Evolutionary conservation across 208 protist species (phyloP), one percentile per base, ranked within the genome.

Genomic region (Zelonia costaricensis): DNA sequence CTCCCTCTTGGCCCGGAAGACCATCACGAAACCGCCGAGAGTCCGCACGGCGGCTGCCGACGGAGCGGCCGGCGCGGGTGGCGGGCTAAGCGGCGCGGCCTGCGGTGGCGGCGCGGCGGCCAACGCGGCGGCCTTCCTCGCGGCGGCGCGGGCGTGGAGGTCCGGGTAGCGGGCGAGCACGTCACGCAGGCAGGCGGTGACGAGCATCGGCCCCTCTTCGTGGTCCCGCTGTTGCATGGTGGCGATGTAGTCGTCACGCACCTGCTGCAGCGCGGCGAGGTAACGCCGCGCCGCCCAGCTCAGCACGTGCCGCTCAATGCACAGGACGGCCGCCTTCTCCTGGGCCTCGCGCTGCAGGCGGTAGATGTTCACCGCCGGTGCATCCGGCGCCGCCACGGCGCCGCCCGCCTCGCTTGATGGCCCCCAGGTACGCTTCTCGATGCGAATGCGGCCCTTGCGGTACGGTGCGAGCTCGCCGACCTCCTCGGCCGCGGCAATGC

Each of bases 401-500:
- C 36, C 8, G 4, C 15, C 20, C 0, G 13, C 30, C 39, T 42
- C 28, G 15, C 27, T 8, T 5, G 35, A 4, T 10, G 49, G 27
- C 3, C 12, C 22, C 6, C 8, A 8, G 1, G n/a, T 10, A 0
- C 25, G 39, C 20, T 23, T 72, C 49, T 64, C 38, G 42, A 59
- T 16, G 1, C 51, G 65, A 13, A 64, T 39, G 1, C 65, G 65
- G 15, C 36, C 36, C 18, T 16, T 44, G 2, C 48, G 31, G 66
- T 69, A 81, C 13, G 68, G 63, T 2, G 46, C 27, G 13, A 90
- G 61, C 5, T 83, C 78, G 13, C 73, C 42, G n/a, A 45, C 46
- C 22, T 1, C 78, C 20, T 62, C 56, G 2, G 83, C 79, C 1
- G 61, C 69, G 9, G 69, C 76, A 53, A 90, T 86, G 35, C 70